Percentiles rank a stretch among this genome's conserved stretches.
phyloP scores from a whole-genome alignment of 768 basidiomycete species.

The Dioszegia hungarica region DNA sequence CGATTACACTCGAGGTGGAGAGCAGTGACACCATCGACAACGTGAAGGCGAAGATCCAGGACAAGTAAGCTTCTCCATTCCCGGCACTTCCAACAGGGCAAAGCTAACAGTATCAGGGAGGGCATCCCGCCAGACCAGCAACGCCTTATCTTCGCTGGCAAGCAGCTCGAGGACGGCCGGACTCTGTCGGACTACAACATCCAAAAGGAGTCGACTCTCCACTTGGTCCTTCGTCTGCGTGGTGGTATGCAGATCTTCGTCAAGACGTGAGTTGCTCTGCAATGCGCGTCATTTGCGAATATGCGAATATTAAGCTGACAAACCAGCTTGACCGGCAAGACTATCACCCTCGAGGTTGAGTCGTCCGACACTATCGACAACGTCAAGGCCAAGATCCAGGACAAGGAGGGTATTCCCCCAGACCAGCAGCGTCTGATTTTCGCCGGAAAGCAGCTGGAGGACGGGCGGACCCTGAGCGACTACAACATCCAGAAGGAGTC shows the following conservation, averaged over 20 bases:
- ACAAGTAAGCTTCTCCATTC: too few relatives aligned
- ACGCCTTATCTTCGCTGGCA: constrained; percentile 84
- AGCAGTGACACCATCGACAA: constrained; percentile 91
- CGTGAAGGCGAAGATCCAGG: constrained; percentile 90
- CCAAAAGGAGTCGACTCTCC: constrained; percentile 50
- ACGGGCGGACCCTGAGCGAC: constrained; percentile 82
- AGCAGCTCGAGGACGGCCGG: constrained; percentile 86
- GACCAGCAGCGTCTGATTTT: constrained; percentile 89
- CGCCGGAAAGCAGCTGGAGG: constrained; percentile 87
- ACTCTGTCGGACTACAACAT: constrained; percentile 65
- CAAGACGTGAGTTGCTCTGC: too few relatives aligned
- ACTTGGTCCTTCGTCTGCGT: constrained; percentile 52
- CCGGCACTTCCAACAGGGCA: too few relatives aligned
- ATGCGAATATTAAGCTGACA: too few relatives aligned
- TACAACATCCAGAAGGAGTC: constrained; percentile 49
- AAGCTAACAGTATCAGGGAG: too few relatives aligned
- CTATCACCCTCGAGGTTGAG: too few relatives aligned
- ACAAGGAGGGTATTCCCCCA: constrained; percentile 87
- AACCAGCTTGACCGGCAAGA: too few relatives aligned
- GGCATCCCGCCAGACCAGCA: constrained; percentile 92
- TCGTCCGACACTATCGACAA: too few relatives aligned
- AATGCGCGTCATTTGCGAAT: too few relatives aligned
- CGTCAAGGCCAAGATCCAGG: too few relatives aligned
- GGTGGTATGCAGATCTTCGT: constrained; percentile 28
- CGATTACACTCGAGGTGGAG: constrained; percentile 70